A percentile compares a stretch with the other conserved stretches of the same genome.
These are phyloP conservation scores for Gossypium thurberi DNA, from an alignment of 345 rosid genomes.

Conservation along the genomic window DNA sequence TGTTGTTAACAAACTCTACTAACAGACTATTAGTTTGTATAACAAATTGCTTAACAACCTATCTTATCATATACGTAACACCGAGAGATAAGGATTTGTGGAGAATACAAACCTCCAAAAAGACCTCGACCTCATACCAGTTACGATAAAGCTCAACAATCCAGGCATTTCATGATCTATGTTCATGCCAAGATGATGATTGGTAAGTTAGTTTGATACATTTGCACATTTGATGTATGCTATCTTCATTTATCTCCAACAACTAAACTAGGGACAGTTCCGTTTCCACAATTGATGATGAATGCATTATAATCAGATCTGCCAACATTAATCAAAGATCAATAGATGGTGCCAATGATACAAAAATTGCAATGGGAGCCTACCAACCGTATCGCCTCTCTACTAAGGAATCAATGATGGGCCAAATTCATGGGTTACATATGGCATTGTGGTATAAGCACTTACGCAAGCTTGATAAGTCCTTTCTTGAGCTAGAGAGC, in stretches of 20 bases:
- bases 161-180: slow-evolving; percentile 24
- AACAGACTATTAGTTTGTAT: too few species aligned
- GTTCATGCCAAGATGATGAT: slow-evolving; percentile 58
- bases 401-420: not conserved
- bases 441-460: slow-evolving; percentile 10
- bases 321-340: slow-evolving; percentile 13
- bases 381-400: not conserved
- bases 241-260: not conserved
- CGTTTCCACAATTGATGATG: not conserved
- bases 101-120: not conserved
- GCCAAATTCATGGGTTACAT: slow-evolving; percentile 2
- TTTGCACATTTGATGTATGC: not conserved
- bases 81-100: not conserved
- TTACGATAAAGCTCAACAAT: not conserved
- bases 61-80: too few species aligned
- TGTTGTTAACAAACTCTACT: too few species aligned
- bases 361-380: not conserved
- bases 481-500: slow-evolving; percentile 1
- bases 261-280: not conserved
- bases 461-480: slow-evolving; percentile 1
- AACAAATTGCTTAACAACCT: too few species aligned
- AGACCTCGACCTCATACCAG: not conserved
- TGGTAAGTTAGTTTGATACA: slow-evolving; percentile 23
- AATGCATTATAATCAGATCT: slow-evolving; percentile 8
- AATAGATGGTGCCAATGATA: slow-evolving; percentile 10